Evolutionary conservation across 2,329 filamentous ascomycete genomes (phyloP).

Genomic region (Plectosphaerella plurivora): DNA sequence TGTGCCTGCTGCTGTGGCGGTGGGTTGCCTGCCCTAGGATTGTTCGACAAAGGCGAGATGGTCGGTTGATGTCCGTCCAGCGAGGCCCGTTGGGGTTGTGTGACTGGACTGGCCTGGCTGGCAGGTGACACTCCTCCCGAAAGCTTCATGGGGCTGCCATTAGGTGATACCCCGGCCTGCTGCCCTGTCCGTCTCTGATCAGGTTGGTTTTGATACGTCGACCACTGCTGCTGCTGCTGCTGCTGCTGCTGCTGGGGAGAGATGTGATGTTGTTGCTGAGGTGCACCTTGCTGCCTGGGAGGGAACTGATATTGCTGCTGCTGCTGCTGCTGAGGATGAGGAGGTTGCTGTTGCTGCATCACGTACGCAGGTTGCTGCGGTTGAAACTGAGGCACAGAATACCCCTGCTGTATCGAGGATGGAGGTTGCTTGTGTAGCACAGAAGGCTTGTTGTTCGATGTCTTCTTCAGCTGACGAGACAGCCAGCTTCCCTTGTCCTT

Average conservation of each 20-base stretch:
- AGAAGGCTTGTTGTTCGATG: conserved; percentile 1
- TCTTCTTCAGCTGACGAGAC: conserved; percentile 10
- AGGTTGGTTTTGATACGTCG: too few species aligned
- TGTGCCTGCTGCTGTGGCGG: background rate
- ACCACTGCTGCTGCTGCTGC: conserved; percentile 4
- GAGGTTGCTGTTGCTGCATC: background rate
- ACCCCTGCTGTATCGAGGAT: background rate
- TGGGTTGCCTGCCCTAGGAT: too few species aligned
- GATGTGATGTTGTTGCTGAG: conserved; percentile 17
- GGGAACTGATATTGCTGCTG: background rate
- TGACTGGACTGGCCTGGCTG: too few species aligned
- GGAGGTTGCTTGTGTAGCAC: conserved; percentile 8
- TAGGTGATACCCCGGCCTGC: too few species aligned
- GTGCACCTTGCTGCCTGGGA: too few species aligned
- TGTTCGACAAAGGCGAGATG: too few species aligned
- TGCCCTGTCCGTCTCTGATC: too few species aligned
- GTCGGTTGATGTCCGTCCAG: too few species aligned
- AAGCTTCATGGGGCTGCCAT: too few species aligned
- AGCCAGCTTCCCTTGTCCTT: conserved; percentile 12
- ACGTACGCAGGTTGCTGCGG: background rate
- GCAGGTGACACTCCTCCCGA: too few species aligned
- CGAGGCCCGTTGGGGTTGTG: too few species aligned
- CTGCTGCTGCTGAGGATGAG: background rate
- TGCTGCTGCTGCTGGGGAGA: conserved; percentile 16
- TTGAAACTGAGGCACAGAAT: background rate